Evolutionary conservation across 257 asterid species (phyloP).

Genomic region (Forsythia suspensa): DNA sequence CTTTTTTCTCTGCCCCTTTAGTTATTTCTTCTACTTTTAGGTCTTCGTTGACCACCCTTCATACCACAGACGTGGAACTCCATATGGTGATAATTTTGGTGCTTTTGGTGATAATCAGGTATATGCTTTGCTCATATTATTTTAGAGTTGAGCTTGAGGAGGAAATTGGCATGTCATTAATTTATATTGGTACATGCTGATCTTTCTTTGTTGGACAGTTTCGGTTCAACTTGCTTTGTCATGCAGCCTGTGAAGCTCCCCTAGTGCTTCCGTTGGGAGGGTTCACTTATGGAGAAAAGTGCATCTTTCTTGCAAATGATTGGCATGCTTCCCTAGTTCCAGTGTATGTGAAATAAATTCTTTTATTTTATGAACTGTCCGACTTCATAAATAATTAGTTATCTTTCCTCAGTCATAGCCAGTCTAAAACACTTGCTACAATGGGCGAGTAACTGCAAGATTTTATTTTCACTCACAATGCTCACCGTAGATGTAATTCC

Average conservation of each 20-base stretch:
- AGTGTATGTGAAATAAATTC: constrained; percentile 54
- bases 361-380: constrained; percentile 13
- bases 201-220: constrained; percentile 59
- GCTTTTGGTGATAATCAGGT: constrained; percentile 99
- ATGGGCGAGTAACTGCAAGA: background rate
- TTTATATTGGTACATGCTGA: constrained; percentile 20
- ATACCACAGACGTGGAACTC: constrained; percentile 89
- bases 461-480: background rate
- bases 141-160: constrained; percentile 10
- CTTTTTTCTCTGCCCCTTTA: background rate
- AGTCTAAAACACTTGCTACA: background rate
- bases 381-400: constrained; percentile 6
- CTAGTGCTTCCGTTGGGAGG: constrained; percentile 93
- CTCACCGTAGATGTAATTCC: background rate
- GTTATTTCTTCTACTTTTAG: constrained; percentile 38
- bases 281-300: constrained; percentile 86
- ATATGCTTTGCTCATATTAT: constrained; percentile 11
- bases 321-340: constrained; percentile 99
- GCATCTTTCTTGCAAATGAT: constrained; percentile 91
- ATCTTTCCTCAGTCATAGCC: constrained; percentile 10
- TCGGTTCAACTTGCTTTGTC: constrained; percentile 93
- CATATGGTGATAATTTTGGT: constrained; percentile 87
- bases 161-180: constrained; percentile 10
- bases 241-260: constrained; percentile 99
- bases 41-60: constrained; percentile 90